Percentiles rank a stretch among this genome's conserved stretches.
These are phyloP conservation scores for Aspergillus sp. DNA, from an alignment of 2,329 filamentous ascomycete genomes.

Conservation along the genomic window DNA sequence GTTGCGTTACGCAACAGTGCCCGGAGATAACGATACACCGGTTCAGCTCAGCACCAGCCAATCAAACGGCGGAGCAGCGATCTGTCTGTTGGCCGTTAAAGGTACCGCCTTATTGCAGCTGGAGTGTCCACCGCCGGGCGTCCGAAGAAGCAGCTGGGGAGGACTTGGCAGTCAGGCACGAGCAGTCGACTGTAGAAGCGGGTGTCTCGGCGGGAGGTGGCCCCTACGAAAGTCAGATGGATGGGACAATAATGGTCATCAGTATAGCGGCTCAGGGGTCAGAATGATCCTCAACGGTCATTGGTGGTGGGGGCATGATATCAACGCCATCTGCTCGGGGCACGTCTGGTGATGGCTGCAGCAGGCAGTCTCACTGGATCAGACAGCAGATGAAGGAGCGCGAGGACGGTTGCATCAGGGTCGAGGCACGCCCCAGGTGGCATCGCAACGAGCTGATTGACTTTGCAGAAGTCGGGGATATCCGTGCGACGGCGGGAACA, in stretches of 20 bases:
- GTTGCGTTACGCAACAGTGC: slow-evolving; percentile 8
- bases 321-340: background rate
- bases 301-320: background rate
- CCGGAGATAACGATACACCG: slow-evolving; percentile 9
- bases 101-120: background rate
- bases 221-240: no score
- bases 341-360: slow-evolving; percentile 6
- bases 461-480: background rate
- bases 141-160: slow-evolving; percentile 4
- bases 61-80: background rate
- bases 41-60: background rate
- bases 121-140: slow-evolving; percentile 10
- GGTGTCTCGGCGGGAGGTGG: no score
- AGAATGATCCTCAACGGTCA: background rate
- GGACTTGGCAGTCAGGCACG: slow-evolving; percentile 9
- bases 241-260: background rate
- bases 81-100: background rate
- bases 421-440: background rate
- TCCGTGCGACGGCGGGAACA: background rate
- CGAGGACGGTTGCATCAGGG: slow-evolving; percentile 5
- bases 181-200: background rate
- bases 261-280: background rate
- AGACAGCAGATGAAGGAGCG: background rate
- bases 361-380: background rate
- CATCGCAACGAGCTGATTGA: background rate